phyloP scores from a whole-genome alignment of 164 flowering plant species.

The Brasenia schreberi region DNA sequence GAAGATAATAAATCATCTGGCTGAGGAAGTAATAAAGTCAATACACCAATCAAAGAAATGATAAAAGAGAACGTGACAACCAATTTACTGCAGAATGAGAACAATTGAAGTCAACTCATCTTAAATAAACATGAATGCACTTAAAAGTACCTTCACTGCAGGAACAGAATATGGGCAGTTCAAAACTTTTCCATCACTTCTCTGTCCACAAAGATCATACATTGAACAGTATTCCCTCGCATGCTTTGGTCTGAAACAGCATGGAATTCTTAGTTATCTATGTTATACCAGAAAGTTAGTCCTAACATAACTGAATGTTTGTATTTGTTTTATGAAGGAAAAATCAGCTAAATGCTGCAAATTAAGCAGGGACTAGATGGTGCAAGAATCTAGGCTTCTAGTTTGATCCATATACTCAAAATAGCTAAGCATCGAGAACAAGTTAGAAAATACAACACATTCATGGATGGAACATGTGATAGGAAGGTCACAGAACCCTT shows the following conservation, averaged over 20 bases:
- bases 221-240: constrained; percentile 73
- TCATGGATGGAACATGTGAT: neutral
- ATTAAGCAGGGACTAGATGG: too few species aligned
- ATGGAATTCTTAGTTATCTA: neutral
- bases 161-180: constrained; percentile 73
- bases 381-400: neutral
- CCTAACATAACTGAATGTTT: neutral
- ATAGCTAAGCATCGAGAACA: neutral
- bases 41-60: neutral
- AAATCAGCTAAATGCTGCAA: too few species aligned
- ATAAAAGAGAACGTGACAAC: too few species aligned
- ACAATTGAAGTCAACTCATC: too few species aligned
- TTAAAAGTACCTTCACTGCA: constrained; percentile 59
- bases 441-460: neutral
- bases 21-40: constrained; percentile 28
- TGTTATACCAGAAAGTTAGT: neutral
- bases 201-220: constrained; percentile 84
- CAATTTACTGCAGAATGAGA: neutral
- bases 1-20: constrained; percentile 78
- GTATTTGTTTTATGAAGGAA: too few species aligned
- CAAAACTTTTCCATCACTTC: constrained; percentile 72
- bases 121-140: neutral
- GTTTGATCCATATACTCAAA: neutral
- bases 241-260: constrained; percentile 14
- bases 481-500: too few species aligned